Evolutionary conservation across 1,284 basidiomycete species (phyloP).

Genomic region (Cryptococcus sp.): DNA sequence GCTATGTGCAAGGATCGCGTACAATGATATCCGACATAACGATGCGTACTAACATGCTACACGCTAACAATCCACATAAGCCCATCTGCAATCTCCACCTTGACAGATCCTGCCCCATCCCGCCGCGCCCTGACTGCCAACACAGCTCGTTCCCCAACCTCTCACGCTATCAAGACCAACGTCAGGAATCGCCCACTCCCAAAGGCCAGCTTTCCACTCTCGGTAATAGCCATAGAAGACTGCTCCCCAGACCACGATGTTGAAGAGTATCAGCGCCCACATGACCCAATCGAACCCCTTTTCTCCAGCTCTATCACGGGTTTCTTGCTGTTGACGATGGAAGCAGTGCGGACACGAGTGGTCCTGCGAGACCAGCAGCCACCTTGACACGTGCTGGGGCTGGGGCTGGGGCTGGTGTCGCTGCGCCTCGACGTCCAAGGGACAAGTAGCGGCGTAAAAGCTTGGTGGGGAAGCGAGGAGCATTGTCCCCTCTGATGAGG

Average conservation of each 20-base stretch:
- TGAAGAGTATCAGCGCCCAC: slow-evolving; percentile 11
- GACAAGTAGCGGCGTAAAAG: slow-evolving; percentile 13
- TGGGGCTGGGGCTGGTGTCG: not conserved
- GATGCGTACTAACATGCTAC: no score
- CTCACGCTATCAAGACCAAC: not conserved
- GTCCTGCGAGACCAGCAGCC: not conserved
- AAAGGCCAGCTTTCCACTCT: slow-evolving; percentile 6
- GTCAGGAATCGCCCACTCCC: not conserved
- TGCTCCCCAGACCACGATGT: slow-evolving; percentile 16
- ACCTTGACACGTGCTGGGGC: not conserved
- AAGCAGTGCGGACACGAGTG: slow-evolving; percentile 10
- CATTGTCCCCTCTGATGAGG: slow-evolving; percentile 9
- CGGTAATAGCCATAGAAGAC: slow-evolving; percentile 14
- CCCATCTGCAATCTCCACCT: slow-evolving; percentile 8
- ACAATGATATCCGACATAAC: not conserved
- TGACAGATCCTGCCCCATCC: slow-evolving; percentile 5
- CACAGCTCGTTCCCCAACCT: not conserved
- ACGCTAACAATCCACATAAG: slow-evolving; percentile 10
- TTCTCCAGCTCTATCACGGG: no score
- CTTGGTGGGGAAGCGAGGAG: slow-evolving; percentile 18
- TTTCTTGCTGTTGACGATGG: not conserved
- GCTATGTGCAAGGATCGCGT: not conserved
- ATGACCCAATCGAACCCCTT: slow-evolving; percentile 7
- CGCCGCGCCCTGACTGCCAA: not conserved
- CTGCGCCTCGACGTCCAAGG: not conserved